Conservation (phyloP, 257 asterid genomes). For the Paraleonurus japonicus region DNA sequence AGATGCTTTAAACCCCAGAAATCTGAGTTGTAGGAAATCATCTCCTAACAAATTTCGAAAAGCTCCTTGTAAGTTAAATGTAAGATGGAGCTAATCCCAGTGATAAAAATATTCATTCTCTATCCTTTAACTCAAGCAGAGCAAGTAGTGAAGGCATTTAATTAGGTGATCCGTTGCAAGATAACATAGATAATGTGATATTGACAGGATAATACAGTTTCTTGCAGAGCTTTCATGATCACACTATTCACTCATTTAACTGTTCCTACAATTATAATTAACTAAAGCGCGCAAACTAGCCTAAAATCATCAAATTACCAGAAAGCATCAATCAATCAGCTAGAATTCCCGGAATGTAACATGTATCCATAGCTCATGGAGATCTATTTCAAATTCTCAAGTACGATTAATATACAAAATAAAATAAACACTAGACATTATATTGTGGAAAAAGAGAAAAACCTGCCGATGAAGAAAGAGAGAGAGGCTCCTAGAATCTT, state of each 20-base stretch:
- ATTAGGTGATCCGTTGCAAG: background rate
- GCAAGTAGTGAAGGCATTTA: background rate
- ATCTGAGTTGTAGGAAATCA: background rate
- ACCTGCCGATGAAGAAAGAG: constrained; percentile 97
- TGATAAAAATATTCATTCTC: background rate
- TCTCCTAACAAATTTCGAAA: background rate
- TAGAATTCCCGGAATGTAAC: background rate
- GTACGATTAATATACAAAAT: background rate
- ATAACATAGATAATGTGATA: background rate
- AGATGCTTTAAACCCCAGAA: constrained; percentile 2
- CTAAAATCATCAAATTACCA: background rate
- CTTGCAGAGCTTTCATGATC: background rate
- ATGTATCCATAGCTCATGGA: background rate
- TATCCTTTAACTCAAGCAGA: background rate
- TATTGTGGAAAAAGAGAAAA: constrained; percentile 6
- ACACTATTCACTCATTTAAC: background rate
- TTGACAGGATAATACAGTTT: background rate
- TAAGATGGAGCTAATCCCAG: background rate
- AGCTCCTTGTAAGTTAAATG: background rate
- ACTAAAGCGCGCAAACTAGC: background rate
- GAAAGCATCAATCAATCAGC: constrained; percentile 8
- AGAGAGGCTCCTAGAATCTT: constrained; percentile 92
- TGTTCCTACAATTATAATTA: background rate
- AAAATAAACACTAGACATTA: background rate
- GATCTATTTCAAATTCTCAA: background rate